Percentiles rank a stretch among this genome's conserved stretches.
These are phyloP conservation scores for Acacia pycnantha DNA, from an alignment of 331 rosid species.

Conservation along the genomic window DNA sequence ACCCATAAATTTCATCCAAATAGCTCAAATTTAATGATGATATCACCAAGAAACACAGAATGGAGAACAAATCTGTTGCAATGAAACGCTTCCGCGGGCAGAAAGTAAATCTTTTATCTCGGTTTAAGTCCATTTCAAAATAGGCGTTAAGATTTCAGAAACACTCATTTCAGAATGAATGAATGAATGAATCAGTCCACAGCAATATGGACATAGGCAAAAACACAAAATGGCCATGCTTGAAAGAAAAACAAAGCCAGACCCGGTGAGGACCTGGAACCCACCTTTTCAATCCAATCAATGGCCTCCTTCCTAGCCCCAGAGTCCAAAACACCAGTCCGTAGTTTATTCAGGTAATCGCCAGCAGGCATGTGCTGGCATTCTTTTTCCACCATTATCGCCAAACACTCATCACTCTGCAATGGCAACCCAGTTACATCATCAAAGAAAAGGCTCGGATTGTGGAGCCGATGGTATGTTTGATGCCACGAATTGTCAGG, in stretches of 20 bases:
- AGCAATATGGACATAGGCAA: background rate
- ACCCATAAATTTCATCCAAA: conserved; percentile 3
- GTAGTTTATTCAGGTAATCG: conserved; percentile 60
- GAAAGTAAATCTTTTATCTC: background rate
- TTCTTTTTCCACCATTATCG: conserved; percentile 65
- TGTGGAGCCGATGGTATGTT: conserved; percentile 33
- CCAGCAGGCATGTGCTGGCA: conserved; percentile 50
- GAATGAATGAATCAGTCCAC: background rate
- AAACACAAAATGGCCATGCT: background rate
- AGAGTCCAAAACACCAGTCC: conserved; percentile 65
- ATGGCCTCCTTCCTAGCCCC: conserved; percentile 69
- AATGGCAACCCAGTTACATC: conserved; percentile 50
- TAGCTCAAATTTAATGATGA: conserved; percentile 1
- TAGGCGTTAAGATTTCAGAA: conserved; percentile 15
- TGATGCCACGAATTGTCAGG: conserved; percentile 36
- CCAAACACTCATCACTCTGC: conserved; percentile 73
- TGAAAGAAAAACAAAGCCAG: conserved; percentile 14
- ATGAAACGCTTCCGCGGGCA: background rate
- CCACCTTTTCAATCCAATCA: conserved; percentile 90
- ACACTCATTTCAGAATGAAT: background rate
- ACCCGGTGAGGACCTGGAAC: conserved; percentile 28
- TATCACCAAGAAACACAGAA: conserved; percentile 23
- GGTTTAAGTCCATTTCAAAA: conserved; percentile 3
- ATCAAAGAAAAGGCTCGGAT: conserved; percentile 21
- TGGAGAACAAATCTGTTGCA: background rate